Base-by-base conservation (phyloP, 495 filamentous ascomycete genomes). In the Neurospora tetraspora region DNA sequence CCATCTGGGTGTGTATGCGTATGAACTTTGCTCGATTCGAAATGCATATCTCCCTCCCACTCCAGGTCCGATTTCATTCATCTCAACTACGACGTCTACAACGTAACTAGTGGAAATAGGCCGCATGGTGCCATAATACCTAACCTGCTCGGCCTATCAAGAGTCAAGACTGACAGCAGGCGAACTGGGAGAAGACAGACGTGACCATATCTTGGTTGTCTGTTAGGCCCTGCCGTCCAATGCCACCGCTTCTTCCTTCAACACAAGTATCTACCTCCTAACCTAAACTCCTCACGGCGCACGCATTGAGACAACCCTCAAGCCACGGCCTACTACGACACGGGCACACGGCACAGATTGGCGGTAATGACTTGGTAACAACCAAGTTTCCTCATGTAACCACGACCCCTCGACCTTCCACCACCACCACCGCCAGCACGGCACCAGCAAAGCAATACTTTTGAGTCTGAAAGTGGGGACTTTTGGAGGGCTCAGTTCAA, bases 391-490 rank as follows among this genome's bases (percentile, higher is more conserved):
- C 27, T 65, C 6, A 27, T 65, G 53, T 65, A 34, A 65, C 53
- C 27, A 65, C 53, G 27, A 65, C 53, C 53, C 53, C 27, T 65
- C 53, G 53, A 61, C 53, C 53, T 34, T 31, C 20, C 20, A 59
- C 47, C 53, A 65, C 53, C 27, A 34, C 20, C 47, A 31, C 53
- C 23, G 53, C 53, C 23, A 61, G 27, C 27, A 65, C 53, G 53
- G 53, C 27, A 65, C 53, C 53, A 65, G 53, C 53, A 65, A 65
- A 34, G 53, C 53, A 65, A 31, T 34, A 34, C 42, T 12, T 68
- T 18, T 39, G 71, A 31, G 37, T 39, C 42, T 71, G 70, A 53
- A 31, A 23, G 72, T 37, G 72, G 69, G 72, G 47, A 65, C 53
- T 61, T 61, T 23, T 34, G 12, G 53, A 14, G 23, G 7, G 14